Evolutionary conservation across 805 yeast species (phyloP), one percentile per base, ranked within the genome.

Genomic region (Lipomyces yamadae): DNA sequence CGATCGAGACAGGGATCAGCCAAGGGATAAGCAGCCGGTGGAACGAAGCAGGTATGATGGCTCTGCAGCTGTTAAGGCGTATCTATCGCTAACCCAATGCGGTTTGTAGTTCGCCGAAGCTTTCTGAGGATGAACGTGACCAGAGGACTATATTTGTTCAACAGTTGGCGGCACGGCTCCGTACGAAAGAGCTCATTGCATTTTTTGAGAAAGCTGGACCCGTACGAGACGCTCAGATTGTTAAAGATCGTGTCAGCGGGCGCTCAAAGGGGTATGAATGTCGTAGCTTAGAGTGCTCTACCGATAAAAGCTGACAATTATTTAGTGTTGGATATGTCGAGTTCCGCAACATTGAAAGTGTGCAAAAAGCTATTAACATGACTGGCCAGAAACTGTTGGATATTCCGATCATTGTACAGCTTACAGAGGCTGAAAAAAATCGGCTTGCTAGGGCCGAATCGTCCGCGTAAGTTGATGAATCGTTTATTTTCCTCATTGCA

Each of bases 101-200:
- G 34, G n/a, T 32, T 15, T 37, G 6, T 33, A 62, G 67, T 30
- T 72, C 74, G 3, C 73, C 74, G 3, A 34, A 56, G 34, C 63
- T 68, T 15, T 39, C 73, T n/a, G 74, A 72, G 56, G 74, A 72
- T 48, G 78, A 77, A 32, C 69, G 77, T 18, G 79, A 77, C 63
- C 59, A 69, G 56, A 62, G 79, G 52, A 77, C 80, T 2, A 75
- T 77, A n/a, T 77, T 77, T 68, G 79, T 77, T 32, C 76, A 73
- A 65, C 79, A 77, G 61, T 66, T 77, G 42, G 77, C 80, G 2
- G 75, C 76, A 11, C 68, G 78, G 13, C 63, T 78, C n/a, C 69
- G 74, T 11, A 70, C 76, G 5, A 62, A 70, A 34, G 78, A 77
- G 55, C 72, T 77, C 63, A 67, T 68, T 18, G 74, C 72, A 32